phyloP scores from a whole-genome alignment of 2,329 filamentous ascomycete genomes.

The Podosphaera leucotricha region DNA sequence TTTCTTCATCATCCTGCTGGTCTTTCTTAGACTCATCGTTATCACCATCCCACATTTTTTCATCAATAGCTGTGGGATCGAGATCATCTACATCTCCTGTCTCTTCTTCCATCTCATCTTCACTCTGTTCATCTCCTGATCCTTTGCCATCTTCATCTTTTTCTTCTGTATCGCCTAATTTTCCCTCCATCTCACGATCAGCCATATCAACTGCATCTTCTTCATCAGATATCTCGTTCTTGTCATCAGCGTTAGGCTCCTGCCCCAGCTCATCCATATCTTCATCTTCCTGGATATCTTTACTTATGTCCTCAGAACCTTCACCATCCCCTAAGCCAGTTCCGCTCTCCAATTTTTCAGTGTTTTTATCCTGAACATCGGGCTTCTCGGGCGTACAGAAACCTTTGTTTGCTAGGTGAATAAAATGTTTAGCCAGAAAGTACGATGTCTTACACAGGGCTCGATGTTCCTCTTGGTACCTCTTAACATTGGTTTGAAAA shows the following conservation, averaged over 20 bases:
- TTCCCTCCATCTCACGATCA: slow-evolving; percentile 73
- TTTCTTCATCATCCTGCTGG: slow-evolving; percentile 48
- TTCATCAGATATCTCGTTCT: slow-evolving; percentile 49
- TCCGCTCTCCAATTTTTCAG: slow-evolving; percentile 66
- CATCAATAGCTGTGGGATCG: slow-evolving; percentile 32
- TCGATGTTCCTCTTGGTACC: slow-evolving; percentile 40
- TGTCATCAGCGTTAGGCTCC: slow-evolving; percentile 38
- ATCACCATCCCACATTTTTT: slow-evolving; percentile 95
- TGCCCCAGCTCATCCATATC: slow-evolving; percentile 80
- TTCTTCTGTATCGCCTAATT: slow-evolving; percentile 44
- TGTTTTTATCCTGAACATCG: slow-evolving; percentile 41
- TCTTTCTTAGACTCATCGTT: slow-evolving; percentile 63
- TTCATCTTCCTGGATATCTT: slow-evolving; percentile 84
- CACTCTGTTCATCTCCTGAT: slow-evolving; percentile 40
- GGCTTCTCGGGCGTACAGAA: slow-evolving; percentile 83
- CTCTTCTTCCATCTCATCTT: slow-evolving; percentile 46
- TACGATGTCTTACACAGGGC: slow-evolving; percentile 52
- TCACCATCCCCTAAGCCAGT: slow-evolving; percentile 89
- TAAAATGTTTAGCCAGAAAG: slow-evolving; percentile 53
- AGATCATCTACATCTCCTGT: slow-evolving; percentile 41
- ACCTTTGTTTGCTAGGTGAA: slow-evolving; percentile 56
- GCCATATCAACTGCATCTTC: slow-evolving; percentile 83
- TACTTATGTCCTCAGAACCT: slow-evolving; percentile 91
- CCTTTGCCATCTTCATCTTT: slow-evolving; percentile 38
- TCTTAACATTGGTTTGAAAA: slow-evolving; percentile 31